phyloP scores from a whole-genome alignment of 768 basidiomycete species.

The Agaricus blazei region DNA sequence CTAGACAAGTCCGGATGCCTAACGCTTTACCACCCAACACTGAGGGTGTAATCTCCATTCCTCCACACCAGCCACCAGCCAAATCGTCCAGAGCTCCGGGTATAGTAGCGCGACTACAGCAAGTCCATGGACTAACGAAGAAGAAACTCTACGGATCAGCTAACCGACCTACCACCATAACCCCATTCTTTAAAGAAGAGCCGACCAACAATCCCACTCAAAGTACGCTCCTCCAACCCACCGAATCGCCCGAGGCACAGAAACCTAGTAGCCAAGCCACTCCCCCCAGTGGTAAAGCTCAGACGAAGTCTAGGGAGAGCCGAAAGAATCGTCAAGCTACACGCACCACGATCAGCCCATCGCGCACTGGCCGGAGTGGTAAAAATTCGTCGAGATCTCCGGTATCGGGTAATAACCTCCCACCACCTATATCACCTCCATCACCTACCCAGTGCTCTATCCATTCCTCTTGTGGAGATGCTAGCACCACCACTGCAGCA shows the following conservation, averaged over 20 bases:
- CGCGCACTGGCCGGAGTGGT: background rate
- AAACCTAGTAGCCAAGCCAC: conserved; percentile 7
- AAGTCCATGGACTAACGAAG: conserved; percentile 65
- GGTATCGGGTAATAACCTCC: background rate
- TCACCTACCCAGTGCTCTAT: background rate
- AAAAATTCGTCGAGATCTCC: background rate
- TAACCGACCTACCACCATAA: conserved; percentile 33
- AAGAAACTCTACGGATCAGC: conserved; percentile 54
- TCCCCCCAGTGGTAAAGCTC: conserved; percentile 2
- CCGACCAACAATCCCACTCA: conserved; percentile 23
- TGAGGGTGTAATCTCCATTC: background rate
- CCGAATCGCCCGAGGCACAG: conserved; percentile 17
- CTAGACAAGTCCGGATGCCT: background rate
- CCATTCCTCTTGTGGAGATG: background rate
- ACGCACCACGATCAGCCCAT: conserved; percentile 2
- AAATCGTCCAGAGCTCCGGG: conserved; percentile 30
- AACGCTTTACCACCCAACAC: background rate
- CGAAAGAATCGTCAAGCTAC: background rate
- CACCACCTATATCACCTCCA: background rate
- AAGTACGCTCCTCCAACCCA: conserved; percentile 22
- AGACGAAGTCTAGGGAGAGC: background rate
- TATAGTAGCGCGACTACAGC: conserved; percentile 59
- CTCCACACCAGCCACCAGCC: background rate
- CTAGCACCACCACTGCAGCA: background rate
- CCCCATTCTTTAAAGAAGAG: conserved; percentile 53